These are phyloP conservation scores for Lathyrus oleraceus DNA, from an alignment of 306 rosid species.

Conservation along the genomic window DNA sequence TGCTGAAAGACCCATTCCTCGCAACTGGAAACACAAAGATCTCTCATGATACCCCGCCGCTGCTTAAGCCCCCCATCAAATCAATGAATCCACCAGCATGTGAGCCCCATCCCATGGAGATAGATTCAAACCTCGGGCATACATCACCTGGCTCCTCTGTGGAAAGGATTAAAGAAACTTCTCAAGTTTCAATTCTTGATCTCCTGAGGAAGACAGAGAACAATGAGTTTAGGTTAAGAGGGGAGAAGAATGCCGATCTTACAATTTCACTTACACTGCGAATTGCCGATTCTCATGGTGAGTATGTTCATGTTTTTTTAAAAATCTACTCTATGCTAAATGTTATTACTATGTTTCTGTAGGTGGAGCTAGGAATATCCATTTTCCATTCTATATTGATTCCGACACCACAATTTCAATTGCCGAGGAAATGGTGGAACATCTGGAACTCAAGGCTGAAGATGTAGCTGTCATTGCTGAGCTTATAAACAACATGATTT, in stretches of 20 bases:
- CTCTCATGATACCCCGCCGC: conserved; percentile 11
- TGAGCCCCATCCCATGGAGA: conserved; percentile 62
- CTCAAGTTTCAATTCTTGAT: conserved; percentile 47
- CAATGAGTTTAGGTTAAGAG: conserved; percentile 65
- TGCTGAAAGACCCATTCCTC: conserved; percentile 86
- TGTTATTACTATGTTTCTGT: conserved; percentile 34
- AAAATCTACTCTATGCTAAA: conserved; percentile 14
- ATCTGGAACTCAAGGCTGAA: conserved; percentile 60
- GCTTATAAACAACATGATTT: conserved; percentile 60
- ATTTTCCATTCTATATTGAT: conserved; percentile 71
- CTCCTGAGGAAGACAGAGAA: conserved; percentile 45
- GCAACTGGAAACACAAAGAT: conserved; percentile 45
- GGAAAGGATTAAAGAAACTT: conserved; percentile 36
- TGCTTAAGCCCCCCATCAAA: conserved; percentile 34
- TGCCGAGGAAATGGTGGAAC: conserved; percentile 93
- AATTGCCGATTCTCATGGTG: conserved; percentile 63
- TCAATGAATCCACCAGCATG: conserved; percentile 39
- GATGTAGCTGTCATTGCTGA: conserved; percentile 65
- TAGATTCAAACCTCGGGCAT: conserved; percentile 51
- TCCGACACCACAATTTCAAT: conserved; percentile 76
- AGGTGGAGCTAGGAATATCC: conserved; percentile 77
- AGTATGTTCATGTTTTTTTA: conserved; percentile 24
- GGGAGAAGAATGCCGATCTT: conserved; percentile 52
- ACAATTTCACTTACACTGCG: conserved; percentile 57
- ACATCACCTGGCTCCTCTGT: conserved; percentile 44